Percentiles rank a stretch among this genome's conserved stretches.
These are phyloP conservation scores for Lichtheimia hyalospora DNA, from an alignment of 371 early-diverging fungal genomes.

Conservation along the genomic window DNA sequence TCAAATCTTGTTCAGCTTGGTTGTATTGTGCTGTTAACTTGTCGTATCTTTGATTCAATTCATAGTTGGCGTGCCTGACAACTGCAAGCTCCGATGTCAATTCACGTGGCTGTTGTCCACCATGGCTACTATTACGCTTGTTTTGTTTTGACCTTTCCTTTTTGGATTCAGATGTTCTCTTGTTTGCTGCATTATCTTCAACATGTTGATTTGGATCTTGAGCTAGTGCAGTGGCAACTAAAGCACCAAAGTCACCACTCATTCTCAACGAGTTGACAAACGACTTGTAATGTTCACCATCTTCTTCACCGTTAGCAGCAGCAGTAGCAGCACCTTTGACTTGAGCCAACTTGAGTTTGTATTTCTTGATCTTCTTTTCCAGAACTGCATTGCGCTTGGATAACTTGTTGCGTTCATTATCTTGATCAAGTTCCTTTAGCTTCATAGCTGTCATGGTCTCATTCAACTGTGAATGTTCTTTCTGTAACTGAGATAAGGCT, in stretches of 20 bases:
- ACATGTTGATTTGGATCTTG: neutral
- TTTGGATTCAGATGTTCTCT: neutral
- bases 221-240: conserved; percentile 40
- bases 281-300: conserved; percentile 18
- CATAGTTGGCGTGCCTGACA: conserved; percentile 37
- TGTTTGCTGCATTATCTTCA: neutral
- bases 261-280: conserved; percentile 43
- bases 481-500: conserved; percentile 53
- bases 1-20: conserved; percentile 22
- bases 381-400: conserved; percentile 30
- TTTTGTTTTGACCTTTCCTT: neutral
- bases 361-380: conserved; percentile 37
- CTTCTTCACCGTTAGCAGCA: conserved; percentile 7
- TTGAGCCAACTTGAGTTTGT: conserved; percentile 33
- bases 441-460: conserved; percentile 47
- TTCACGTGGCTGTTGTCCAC: conserved; percentile 2
- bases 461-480: conserved; percentile 49
- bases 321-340: neutral
- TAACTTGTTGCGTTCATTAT: conserved; percentile 32
- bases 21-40: conserved; percentile 38
- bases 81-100: conserved; percentile 41
- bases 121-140: conserved; percentile 4
- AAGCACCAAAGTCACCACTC: conserved; percentile 45
- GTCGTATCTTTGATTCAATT: conserved; percentile 45
- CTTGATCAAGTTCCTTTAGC: conserved; percentile 53